phyloP scores from a whole-genome alignment of 2,329 filamentous ascomycete genomes.

The Pseudogymnoascus sp. region DNA sequence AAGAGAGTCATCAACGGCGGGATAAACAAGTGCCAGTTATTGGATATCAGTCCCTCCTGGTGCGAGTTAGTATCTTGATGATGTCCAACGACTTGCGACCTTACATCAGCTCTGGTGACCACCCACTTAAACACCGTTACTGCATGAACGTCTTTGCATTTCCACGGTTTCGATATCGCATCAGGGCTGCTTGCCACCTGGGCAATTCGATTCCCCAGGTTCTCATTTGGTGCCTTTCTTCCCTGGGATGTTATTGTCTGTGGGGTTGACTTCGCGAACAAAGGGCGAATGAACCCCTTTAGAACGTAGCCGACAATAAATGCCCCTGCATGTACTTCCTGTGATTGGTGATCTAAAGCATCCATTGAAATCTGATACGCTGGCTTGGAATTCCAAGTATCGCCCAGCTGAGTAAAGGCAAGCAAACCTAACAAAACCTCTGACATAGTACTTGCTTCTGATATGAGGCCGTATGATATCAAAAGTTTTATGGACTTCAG shows the following conservation, averaged over 20 bases:
- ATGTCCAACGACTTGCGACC: constrained; percentile 22
- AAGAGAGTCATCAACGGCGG: constrained; percentile 62
- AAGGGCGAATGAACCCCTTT: constrained; percentile 53
- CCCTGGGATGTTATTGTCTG: constrained; percentile 48
- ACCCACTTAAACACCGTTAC: constrained; percentile 56
- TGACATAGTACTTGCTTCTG: not conserved
- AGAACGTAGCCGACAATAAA: constrained; percentile 53
- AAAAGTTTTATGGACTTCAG: not conserved
- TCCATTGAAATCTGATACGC: not conserved
- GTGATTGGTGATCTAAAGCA: not conserved
- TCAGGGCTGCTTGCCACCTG: constrained; percentile 33
- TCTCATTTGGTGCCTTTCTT: constrained; percentile 42
- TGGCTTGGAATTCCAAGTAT: not conserved
- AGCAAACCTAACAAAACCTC: not conserved
- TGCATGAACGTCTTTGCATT: constrained; percentile 42
- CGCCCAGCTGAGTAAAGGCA: not conserved
- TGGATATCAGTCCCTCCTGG: constrained; percentile 38
- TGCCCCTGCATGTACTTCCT: not conserved
- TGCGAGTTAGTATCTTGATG: constrained; percentile 5
- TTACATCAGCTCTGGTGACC: constrained; percentile 42
- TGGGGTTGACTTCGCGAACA: constrained; percentile 54
- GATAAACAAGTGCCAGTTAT: constrained; percentile 59
- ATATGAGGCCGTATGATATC: not conserved
- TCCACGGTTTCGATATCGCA: constrained; percentile 50
- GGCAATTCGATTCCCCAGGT: constrained; percentile 32